Evolutionary conservation across 306 rosid species (phyloP), one percentile per base, ranked within the genome.

Genomic region (Medicago arabica): DNA sequence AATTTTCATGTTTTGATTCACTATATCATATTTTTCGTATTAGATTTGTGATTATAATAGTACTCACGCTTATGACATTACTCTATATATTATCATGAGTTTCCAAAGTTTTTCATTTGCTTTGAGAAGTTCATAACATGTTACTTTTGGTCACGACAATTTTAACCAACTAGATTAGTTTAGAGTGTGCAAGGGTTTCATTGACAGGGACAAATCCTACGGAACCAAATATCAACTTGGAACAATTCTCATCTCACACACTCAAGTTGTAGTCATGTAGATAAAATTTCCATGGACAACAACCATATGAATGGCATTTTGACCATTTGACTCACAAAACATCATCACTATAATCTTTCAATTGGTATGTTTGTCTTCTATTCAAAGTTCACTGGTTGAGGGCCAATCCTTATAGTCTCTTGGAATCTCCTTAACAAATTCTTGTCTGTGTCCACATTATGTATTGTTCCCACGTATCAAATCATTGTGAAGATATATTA

Each of bases 391-490:
- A 72, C 44, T 69, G 64, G 18, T 47, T 14, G 9, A 46, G 81
- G 69, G 38, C 58, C 76, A 58, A 34, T 34, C 19, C 38, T 43
- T 7, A 75, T 79, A 34, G 38, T 34, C 7, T 34, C 38, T 34
- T 34, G 86, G 79, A 79, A 75, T 76, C 63, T 72, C 80, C 66
- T 72, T 38, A 46, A 38, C 15, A 75, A 39, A 83, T 69, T 77
- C 59, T 84, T 81, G 73, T 64, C 39, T 25, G 49, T 77, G 80
- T 84, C 83, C 74, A 66, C 54, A 65, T 44, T 68, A 39, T 73
- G 82, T 38, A 19, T 51, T 8, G n/a, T 81, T 69, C 62, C 55
- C 57, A 77, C 69, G 55, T 58, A 68, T 77, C 69, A 76, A 64
- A 76, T 76, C 78, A 71, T 81, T 76, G 46, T n/a, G 7, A 31